phyloP scores from a whole-genome alignment of 2,329 filamentous ascomycete species.

The Botrytis medusae region DNA sequence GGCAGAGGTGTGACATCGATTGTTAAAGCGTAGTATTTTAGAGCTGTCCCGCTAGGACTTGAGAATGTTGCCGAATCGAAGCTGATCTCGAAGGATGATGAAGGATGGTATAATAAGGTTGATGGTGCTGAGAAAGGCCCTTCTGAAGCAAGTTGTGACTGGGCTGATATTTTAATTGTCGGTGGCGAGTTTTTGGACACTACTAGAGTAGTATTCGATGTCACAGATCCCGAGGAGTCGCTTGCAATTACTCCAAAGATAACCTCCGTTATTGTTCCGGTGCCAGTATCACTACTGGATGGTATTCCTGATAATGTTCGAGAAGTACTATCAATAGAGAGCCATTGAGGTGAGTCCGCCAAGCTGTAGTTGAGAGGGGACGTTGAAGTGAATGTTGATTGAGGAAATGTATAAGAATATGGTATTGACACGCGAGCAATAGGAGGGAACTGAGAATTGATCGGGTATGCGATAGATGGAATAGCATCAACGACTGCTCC shows the following conservation, averaged over 20 bases:
- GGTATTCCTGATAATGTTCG: constrained; percentile 73
- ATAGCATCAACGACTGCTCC: constrained; percentile 36
- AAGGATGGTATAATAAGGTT: constrained; percentile 56
- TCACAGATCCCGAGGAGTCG: constrained; percentile 62
- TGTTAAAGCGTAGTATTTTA: constrained; percentile 76
- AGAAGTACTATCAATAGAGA: constrained; percentile 64
- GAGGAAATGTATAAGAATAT: constrained; percentile 71
- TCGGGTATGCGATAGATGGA: constrained; percentile 59
- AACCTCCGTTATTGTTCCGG: constrained; percentile 50
- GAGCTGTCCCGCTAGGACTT: constrained; percentile 41
- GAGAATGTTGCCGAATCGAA: constrained; percentile 64
- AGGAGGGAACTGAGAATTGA: constrained; percentile 82
- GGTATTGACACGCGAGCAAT: constrained; percentile 67
- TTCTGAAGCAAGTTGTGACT: constrained; percentile 56
- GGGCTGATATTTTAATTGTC: constrained; percentile 54
- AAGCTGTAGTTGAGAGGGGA: constrained; percentile 66
- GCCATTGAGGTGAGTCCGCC: constrained; percentile 66
- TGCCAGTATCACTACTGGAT: constrained; percentile 50
- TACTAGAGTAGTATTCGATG: constrained; percentile 68
- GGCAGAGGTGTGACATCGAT: constrained; percentile 78
- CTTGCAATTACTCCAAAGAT: constrained; percentile 66
- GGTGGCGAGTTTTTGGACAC: constrained; percentile 61
- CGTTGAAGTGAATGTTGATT: constrained; percentile 69
- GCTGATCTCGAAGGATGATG: constrained; percentile 52
- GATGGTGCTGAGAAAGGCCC: constrained; percentile 61